Evolutionary conservation across 768 basidiomycete species (phyloP).

Genomic region (Rickenella mellea): DNA sequence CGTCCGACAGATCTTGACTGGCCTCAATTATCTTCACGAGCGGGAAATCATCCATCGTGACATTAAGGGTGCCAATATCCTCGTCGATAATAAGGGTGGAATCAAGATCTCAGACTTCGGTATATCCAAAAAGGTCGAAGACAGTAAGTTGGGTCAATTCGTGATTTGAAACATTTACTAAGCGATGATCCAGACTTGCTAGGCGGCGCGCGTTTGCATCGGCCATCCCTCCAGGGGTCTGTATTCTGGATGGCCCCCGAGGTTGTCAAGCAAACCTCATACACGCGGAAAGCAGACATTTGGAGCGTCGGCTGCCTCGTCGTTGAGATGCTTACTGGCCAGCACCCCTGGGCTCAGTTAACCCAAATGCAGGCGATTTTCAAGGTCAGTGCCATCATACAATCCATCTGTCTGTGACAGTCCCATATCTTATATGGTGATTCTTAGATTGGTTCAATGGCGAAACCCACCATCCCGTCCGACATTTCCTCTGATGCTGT

Average conservation of each 20-base stretch:
- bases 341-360: constrained; percentile 91
- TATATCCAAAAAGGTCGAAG: constrained; percentile 95
- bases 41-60: constrained; percentile 95
- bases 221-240: constrained; percentile 92
- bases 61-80: constrained; percentile 97
- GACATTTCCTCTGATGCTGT: constrained; percentile 88
- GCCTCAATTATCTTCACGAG: constrained; percentile 85
- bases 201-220: constrained; percentile 46
- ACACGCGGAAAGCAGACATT: constrained; percentile 89
- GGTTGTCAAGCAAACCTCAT: constrained; percentile 91
- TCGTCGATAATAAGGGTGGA: constrained; percentile 96
- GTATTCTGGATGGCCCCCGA: constrained; percentile 99
- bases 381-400: constrained; percentile 44
- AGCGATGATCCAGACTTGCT: constrained; percentile 24
- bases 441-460: constrained; percentile 80
- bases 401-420: background rate
- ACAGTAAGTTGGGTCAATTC: constrained; percentile 51
- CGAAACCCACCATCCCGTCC: constrained; percentile 78
- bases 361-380: constrained; percentile 99
- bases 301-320: constrained; percentile 95
- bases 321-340: constrained; percentile 94
- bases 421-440: background rate
- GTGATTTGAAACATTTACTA: background rate
- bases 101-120: constrained; percentile 97
- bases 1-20: constrained; percentile 83